These are phyloP conservation scores for Thermothelomyces thermophilus DNA, from an alignment of 2,329 filamentous ascomycete species.

Conservation along the genomic window DNA sequence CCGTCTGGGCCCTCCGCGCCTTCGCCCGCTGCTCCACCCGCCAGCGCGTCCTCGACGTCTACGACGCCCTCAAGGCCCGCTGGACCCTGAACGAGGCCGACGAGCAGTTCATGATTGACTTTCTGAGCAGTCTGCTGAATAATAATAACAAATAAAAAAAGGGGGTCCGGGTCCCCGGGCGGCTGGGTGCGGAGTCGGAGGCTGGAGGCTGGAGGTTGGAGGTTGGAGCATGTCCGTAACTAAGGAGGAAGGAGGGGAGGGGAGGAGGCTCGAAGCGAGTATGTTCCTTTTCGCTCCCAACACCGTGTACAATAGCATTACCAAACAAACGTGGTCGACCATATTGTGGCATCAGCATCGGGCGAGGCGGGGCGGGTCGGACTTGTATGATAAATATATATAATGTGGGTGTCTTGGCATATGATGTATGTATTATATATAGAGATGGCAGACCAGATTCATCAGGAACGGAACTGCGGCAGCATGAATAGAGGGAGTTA, in stretches of 20 bases:
- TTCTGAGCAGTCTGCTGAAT: conserved; percentile 25
- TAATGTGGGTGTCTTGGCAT: not conserved
- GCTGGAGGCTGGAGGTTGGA: too few species aligned
- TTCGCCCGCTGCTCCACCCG: conserved; percentile 50
- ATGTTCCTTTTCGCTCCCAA: too few species aligned
- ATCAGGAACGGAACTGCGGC: too few species aligned
- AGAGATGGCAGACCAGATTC: not conserved
- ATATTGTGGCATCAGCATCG: not conserved
- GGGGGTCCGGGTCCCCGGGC: not conserved
- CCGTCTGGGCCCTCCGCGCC: conserved; percentile 54
- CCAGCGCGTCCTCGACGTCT: conserved; percentile 49
- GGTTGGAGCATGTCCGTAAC: too few species aligned
- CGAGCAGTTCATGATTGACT: conserved; percentile 41
- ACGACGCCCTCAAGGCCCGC: conserved; percentile 40
- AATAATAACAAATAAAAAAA: not conserved
- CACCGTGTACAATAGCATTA: too few species aligned
- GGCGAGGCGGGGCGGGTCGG: not conserved
- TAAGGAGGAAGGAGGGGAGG: too few species aligned
- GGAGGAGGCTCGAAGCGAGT: too few species aligned
- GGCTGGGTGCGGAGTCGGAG: too few species aligned
- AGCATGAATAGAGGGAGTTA: too few species aligned
- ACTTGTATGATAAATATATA: conserved; percentile 6
- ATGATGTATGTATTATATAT: too few species aligned
- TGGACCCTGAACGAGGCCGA: conserved; percentile 41
- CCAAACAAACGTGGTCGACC: too few species aligned